Base-by-base conservation (phyloP, 2,329 filamentous ascomycete genomes). In the Cercospora sp. region DNA sequence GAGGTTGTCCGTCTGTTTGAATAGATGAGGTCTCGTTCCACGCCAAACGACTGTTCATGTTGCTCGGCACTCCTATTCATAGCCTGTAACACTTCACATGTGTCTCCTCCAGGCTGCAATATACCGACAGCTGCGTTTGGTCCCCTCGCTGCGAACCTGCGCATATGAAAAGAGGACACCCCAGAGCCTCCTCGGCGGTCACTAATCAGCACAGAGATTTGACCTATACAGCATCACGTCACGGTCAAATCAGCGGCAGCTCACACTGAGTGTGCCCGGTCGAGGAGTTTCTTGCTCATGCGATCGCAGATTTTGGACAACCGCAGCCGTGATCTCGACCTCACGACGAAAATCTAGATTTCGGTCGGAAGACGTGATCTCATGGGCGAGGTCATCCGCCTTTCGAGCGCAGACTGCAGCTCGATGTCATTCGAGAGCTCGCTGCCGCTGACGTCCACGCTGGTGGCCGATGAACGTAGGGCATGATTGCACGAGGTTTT, bases 371-470 rank as follows among this genome's bases (percentile, higher is more conserved):
- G 21, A 55, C 49, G 24, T 55, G 49, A 55, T 55, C 49, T 55
- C 49, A 28, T 55, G 49, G 24, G 28, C 49, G 21, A 12, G 49
- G 21, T 26, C 21, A 55, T 55, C 12, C 6, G 49, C 21, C 49
- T 10, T 55, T 24, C 21, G 28, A 12, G 9, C 21, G 21, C 49
- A 28, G 13, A 55, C 49, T 28, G 49, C 21, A 55, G 24, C 21
- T 55, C 49, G 24, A 55, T 55, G 49, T 55, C 24, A 55, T 55
- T 28, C 49, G 16, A n/a, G 49, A 55, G 49, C 49, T 55, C 49
- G 49, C 49, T 55, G 49, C 49, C 24, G 30, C 49, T 30, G 49
- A 53, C 21, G 49, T 53, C 12, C 21, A 24, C 8, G 49, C 49
- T 55, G 24, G 7, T 2, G 26, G 24, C 21, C 21, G 24, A 28